These are phyloP conservation scores for Volvariella surrecta DNA, from an alignment of 1,284 basidiomycete genomes.

Conservation along the genomic window DNA sequence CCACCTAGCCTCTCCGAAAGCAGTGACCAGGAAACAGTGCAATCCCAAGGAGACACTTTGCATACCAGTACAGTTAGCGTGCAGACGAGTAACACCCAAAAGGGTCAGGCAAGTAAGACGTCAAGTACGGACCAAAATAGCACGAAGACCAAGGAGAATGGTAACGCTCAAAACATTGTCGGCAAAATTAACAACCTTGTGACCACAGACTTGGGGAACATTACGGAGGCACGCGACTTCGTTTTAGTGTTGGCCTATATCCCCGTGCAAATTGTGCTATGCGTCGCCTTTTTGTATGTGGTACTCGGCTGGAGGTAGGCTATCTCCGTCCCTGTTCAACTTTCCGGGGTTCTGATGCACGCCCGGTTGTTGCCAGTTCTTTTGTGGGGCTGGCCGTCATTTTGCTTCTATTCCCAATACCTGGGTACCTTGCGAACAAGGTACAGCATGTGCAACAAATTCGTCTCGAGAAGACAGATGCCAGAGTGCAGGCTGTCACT, in stretches of 20 bases:
- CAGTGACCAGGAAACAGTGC: not conserved
- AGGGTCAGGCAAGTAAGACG: not conserved
- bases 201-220: slow-evolving; percentile 34
- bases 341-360: not conserved
- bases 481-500: slow-evolving; percentile 37
- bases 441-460: slow-evolving; percentile 21
- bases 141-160: not conserved
- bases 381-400: slow-evolving; percentile 46
- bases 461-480: slow-evolving; percentile 30
- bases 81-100: not conserved
- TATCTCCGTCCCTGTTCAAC: not conserved
- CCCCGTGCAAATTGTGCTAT: slow-evolving; percentile 28
- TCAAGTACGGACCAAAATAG: not conserved
- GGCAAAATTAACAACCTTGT: slow-evolving; percentile 51
- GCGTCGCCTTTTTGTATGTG: slow-evolving; percentile 17
- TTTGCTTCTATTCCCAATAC: slow-evolving; percentile 40
- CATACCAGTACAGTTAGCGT: not conserved
- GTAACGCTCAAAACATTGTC: slow-evolving; percentile 25
- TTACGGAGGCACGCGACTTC: slow-evolving; percentile 31
- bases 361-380: too few relatives aligned
- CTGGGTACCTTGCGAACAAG: slow-evolving; percentile 23
- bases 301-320: slow-evolving; percentile 24
- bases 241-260: slow-evolving; percentile 23
- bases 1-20: not conserved
- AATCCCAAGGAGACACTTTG: not conserved